These are phyloP conservation scores for Plantago elongata DNA, from an alignment of 257 asterid genomes.

Conservation along the genomic window DNA sequence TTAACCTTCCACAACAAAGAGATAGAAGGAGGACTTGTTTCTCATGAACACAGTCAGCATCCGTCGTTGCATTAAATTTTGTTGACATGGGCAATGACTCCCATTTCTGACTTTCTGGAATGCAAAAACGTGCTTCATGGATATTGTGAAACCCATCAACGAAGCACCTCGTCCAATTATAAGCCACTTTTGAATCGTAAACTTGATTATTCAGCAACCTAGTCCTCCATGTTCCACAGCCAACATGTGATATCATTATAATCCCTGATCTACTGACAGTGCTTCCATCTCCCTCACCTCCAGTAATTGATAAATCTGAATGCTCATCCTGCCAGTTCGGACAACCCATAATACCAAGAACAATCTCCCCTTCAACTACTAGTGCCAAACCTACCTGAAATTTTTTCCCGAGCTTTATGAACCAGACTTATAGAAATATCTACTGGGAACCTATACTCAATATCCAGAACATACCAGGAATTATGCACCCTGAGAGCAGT, in stretches of 20 bases:
- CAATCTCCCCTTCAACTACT: conserved; percentile 81
- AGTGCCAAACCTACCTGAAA: conserved; percentile 95
- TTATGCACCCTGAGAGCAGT: not conserved
- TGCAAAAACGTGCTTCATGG: conserved; percentile 55
- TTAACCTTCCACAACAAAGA: conserved; percentile 90
- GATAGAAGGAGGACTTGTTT: conserved; percentile 63
- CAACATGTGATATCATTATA: conserved; percentile 80
- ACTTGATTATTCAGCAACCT: conserved; percentile 30
- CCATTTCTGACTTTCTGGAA: conserved; percentile 91
- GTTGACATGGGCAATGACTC: conserved; percentile 70
- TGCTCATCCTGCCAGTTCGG: conserved; percentile 69
- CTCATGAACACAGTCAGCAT: conserved; percentile 45
- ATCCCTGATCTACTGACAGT: conserved; percentile 44
- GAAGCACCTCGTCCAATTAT: conserved; percentile 67
- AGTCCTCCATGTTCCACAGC: conserved; percentile 90
- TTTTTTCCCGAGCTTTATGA: conserved; percentile 13
- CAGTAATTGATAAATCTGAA: conserved; percentile 23
- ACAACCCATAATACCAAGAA: conserved; percentile 95
- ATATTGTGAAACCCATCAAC: conserved; percentile 55
- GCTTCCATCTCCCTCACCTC: conserved; percentile 27
- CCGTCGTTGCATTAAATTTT: conserved; percentile 43
- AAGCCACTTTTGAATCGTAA: conserved; percentile 17
- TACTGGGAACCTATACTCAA: not conserved
- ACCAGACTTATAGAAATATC: not conserved
- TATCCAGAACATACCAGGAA: not conserved